Percentiles rank a stretch among this genome's conserved stretches.
Evolutionary conservation across 2,329 filamentous ascomycete species (phyloP).

Genomic region (Colletotrichum siamense): DNA sequence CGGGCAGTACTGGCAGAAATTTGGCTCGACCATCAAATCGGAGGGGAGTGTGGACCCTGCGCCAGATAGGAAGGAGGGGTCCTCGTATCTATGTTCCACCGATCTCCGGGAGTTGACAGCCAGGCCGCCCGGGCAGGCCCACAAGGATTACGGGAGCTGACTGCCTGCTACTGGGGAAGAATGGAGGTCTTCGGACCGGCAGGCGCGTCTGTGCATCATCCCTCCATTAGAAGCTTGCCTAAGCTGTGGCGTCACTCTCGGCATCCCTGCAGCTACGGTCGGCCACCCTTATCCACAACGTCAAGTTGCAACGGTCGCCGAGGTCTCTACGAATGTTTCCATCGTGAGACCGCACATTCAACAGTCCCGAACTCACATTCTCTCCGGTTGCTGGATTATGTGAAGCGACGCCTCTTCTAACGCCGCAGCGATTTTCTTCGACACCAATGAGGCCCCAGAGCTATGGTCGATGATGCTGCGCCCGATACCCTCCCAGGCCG

Average conservation of each 20-base stretch:
- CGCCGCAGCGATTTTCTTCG: background rate
- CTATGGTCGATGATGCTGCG: conserved; percentile 59
- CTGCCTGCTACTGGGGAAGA: background rate
- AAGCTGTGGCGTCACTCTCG: conserved; percentile 18
- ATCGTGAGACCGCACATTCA: background rate
- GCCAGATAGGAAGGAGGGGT: conserved; percentile 14
- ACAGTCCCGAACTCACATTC: background rate
- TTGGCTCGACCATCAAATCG: conserved; percentile 11
- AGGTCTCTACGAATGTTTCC: background rate
- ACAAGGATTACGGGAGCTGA: background rate
- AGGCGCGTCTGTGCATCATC: background rate
- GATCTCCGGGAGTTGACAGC: background rate
- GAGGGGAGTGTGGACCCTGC: conserved; percentile 20
- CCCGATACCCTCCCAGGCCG: conserved; percentile 43
- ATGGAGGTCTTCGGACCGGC: background rate
- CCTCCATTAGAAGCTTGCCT: background rate
- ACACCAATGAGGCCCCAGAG: conserved; percentile 36
- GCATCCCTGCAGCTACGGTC: conserved; percentile 16
- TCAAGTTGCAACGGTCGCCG: conserved; percentile 14
- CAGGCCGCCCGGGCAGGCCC: background rate
- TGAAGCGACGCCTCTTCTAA: background rate
- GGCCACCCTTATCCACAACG: conserved; percentile 9
- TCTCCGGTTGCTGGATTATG: conserved; percentile 5
- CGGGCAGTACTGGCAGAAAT: conserved; percentile 20
- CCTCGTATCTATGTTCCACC: conserved; percentile 17